Conservation (phyloP, 108 stramenopile genomes). For the Asterionellopsis glacialis region DNA sequence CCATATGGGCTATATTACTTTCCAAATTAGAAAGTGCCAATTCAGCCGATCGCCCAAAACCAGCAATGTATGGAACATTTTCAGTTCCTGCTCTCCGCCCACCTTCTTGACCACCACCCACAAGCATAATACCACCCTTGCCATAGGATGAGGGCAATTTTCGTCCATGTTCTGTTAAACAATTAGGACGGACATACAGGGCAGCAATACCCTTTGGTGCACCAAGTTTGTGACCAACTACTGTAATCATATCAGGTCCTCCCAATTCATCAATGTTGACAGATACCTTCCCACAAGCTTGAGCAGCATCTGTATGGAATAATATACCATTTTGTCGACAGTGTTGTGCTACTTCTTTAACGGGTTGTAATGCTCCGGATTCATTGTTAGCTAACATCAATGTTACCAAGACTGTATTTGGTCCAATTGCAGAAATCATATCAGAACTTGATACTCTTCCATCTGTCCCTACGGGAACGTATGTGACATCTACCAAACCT, state of each 20-base stretch:
- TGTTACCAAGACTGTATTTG: slow-evolving; percentile 85
- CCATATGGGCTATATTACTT: slow-evolving; percentile 56
- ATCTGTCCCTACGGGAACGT: slow-evolving; percentile 77
- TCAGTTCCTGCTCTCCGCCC: slow-evolving; percentile 94
- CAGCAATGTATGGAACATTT: slow-evolving; percentile 91
- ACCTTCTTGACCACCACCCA: slow-evolving; percentile 80
- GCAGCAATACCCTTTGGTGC: slow-evolving; percentile 96
- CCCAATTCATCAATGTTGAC: slow-evolving; percentile 40
- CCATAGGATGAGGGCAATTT: slow-evolving; percentile 21
- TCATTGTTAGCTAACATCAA: slow-evolving; percentile 98
- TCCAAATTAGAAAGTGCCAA: slow-evolving; percentile 25
- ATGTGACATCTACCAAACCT: slow-evolving; percentile 50
- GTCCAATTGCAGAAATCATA: slow-evolving; percentile 63
- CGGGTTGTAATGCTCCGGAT: slow-evolving; percentile 89
- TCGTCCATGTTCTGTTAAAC: slow-evolving; percentile 38
- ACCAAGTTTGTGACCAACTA: slow-evolving; percentile 98
- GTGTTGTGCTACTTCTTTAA: slow-evolving; percentile 61
- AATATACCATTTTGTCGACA: slow-evolving; percentile 68
- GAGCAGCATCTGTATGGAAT: slow-evolving; percentile 97
- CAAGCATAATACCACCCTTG: slow-evolving; percentile 45
- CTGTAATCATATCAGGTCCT: slow-evolving; percentile 88
- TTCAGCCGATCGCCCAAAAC: slow-evolving; percentile 78
- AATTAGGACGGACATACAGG: slow-evolving; percentile 75
- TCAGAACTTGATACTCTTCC: slow-evolving; percentile 65
- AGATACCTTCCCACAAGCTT: slow-evolving; percentile 90